Evolutionary conservation across 306 rosid species (phyloP).

Genomic region (Chamaecrista fasciculata): DNA sequence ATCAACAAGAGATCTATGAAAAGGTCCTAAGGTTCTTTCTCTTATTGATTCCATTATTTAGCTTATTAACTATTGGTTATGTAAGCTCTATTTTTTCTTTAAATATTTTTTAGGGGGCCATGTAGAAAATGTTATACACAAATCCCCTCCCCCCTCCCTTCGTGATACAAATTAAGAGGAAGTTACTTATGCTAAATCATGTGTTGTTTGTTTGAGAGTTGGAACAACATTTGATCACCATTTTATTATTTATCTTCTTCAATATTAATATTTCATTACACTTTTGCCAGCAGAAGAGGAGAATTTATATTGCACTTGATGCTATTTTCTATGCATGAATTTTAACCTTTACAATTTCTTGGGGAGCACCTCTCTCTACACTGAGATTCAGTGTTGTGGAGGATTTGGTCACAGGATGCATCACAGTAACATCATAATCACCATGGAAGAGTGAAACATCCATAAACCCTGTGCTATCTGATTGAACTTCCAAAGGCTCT

Average conservation of each 20-base stretch:
- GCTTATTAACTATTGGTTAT: no score
- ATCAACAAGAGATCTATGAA: no score
- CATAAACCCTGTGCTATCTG: conserved; percentile 51
- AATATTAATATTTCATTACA: conserved; percentile 12
- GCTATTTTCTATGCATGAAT: conserved; percentile 30
- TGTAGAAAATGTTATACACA: no score
- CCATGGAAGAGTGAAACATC: conserved; percentile 67
- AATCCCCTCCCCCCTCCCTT: no score
- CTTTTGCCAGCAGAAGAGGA: neutral
- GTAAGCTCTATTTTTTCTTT: no score
- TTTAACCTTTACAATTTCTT: conserved; percentile 37
- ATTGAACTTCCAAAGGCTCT: conserved; percentile 27
- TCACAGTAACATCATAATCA: conserved; percentile 60
- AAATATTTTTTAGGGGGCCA: no score
- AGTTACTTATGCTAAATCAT: neutral
- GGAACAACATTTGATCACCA: neutral
- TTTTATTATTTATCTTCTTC: no score
- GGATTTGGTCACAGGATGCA: conserved; percentile 41
- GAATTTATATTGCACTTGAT: neutral
- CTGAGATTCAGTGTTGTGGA: conserved; percentile 40
- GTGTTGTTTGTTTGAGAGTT: neutral
- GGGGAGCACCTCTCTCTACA: conserved; percentile 41
- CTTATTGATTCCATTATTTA: no score
- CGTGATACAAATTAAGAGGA: neutral
- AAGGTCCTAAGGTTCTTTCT: no score